A percentile compares a stretch with the other conserved stretches of the same genome.
These are phyloP conservation scores for Xerocomus amazonicus DNA, from an alignment of 1,284 basidiomycete species.

Conservation along the genomic window DNA sequence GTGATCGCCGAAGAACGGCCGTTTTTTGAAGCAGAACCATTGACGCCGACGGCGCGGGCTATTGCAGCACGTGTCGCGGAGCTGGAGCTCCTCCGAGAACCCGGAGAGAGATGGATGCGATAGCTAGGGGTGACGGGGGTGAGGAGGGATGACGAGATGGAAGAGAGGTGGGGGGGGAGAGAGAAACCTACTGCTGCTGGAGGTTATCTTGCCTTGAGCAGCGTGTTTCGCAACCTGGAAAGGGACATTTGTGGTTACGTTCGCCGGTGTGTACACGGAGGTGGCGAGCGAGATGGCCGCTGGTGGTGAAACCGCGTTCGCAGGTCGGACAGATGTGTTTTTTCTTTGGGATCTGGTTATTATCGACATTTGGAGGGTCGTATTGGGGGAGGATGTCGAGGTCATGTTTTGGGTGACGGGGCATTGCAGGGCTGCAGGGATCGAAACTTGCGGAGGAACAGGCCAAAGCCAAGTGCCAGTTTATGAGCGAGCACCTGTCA, in stretches of 20 bases:
- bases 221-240: conserved; percentile 77
- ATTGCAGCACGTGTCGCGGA: conserved; percentile 49
- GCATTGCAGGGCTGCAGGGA: conserved; percentile 34
- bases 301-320: conserved; percentile 75
- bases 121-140: too few species aligned
- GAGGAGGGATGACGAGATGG: too few species aligned
- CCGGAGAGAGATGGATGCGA: conserved; percentile 69
- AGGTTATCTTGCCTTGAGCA: conserved; percentile 80
- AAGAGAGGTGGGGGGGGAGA: too few species aligned
- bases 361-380: too few species aligned
- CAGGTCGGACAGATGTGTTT: conserved; percentile 65
- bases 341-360: conserved; percentile 41
- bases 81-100: conserved; percentile 58
- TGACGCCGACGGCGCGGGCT: conserved; percentile 39
- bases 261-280: conserved; percentile 80
- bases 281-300: conserved; percentile 80
- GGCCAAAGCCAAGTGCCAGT: conserved; percentile 23
- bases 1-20: conserved; percentile 23
- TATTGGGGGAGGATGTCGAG: too few species aligned
- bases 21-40: conserved; percentile 16
- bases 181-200: conserved; percentile 83
- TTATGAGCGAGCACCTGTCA: conserved; percentile 35
- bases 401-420: conserved; percentile 32
- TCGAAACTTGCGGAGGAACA: too few species aligned
- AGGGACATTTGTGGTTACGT: conserved; percentile 77